These are phyloP conservation scores for Lagenidium sp. DNA, from an alignment of 352 stramenopile species.

Conservation along the genomic window DNA sequence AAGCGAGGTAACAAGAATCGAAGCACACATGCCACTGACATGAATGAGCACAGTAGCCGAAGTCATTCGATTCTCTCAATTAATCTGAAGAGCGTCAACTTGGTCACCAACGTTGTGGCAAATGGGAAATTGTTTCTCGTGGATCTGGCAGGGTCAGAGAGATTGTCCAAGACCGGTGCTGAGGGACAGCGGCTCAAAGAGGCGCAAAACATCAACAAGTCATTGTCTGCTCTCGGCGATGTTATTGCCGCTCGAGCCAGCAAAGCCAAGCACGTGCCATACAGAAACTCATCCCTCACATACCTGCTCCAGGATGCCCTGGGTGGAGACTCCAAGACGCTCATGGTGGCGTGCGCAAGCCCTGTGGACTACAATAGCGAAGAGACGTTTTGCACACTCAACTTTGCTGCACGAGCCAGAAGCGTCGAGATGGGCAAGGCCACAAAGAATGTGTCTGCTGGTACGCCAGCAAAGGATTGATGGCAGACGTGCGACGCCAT, in stretches of 20 bases:
- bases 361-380: conserved; percentile 89
- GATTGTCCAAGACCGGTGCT: conserved; percentile 85
- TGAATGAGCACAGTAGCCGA: conserved; percentile 87
- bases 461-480: conserved; percentile 21
- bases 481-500: too few species aligned
- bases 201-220: conserved; percentile 92
- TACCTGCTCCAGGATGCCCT: conserved; percentile 91
- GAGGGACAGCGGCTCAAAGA: conserved; percentile 85
- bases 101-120: conserved; percentile 60
- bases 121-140: conserved; percentile 84
- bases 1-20: conserved; percentile 81
- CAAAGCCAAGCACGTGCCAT: conserved; percentile 90
- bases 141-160: conserved; percentile 86
- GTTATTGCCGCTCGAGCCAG: conserved; percentile 90
- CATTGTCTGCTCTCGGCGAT: conserved; percentile 94
- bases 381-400: conserved; percentile 91
- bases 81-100: conserved; percentile 75
- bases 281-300: conserved; percentile 92
- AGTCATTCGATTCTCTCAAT: conserved; percentile 85
- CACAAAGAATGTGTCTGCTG: conserved; percentile 68
- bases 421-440: conserved; percentile 88
- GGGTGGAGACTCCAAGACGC: conserved; percentile 87
- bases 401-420: conserved; percentile 82
- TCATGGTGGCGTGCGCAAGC: conserved; percentile 90
- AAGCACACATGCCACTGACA: conserved; percentile 79